A percentile compares a stretch with the other conserved stretches of the same genome.
Conservation (phyloP, 1,139 yeast species). For the Dujonia santamariae region DNA sequence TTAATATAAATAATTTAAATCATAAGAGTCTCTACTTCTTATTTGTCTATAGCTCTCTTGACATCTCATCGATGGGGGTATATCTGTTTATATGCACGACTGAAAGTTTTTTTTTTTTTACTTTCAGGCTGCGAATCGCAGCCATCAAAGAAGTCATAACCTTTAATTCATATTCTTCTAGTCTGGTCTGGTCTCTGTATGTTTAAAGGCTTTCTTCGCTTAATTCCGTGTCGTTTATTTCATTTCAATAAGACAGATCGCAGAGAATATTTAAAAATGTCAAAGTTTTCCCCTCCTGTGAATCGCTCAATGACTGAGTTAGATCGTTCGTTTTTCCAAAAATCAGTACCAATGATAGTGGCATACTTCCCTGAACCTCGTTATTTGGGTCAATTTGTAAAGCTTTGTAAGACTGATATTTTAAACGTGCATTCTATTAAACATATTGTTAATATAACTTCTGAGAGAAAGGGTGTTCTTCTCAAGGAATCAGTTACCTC, state of each 20-base stretch:
- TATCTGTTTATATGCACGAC: no score
- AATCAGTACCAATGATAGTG: slow-evolving; percentile 56
- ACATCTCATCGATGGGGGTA: no score
- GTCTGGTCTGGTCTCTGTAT: no score
- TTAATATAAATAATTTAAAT: not conserved
- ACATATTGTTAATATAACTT: slow-evolving; percentile 52
- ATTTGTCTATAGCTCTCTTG: not conserved
- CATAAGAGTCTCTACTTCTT: slow-evolving; percentile 5
- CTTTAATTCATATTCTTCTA: no score
- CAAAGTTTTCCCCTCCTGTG: slow-evolving; percentile 59
- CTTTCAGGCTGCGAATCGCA: no score
- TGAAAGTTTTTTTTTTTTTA: no score
- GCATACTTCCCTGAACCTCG: slow-evolving; percentile 71
- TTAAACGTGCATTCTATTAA: slow-evolving; percentile 63
- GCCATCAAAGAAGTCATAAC: no score
- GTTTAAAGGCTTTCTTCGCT: no score
- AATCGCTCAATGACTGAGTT: slow-evolving; percentile 62
- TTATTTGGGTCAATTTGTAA: slow-evolving; percentile 53
- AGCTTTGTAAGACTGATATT: slow-evolving; percentile 51
- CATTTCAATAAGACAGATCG: slow-evolving; percentile 20
- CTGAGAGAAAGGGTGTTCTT: slow-evolving; percentile 57
- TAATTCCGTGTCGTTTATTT: no score
- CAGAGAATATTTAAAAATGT: slow-evolving; percentile 26
- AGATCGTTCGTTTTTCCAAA: slow-evolving; percentile 62
- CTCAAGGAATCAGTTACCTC: slow-evolving; percentile 50